phyloP scores from a whole-genome alignment of 495 filamentous ascomycete genomes.

The Penicillium paradoxum region DNA sequence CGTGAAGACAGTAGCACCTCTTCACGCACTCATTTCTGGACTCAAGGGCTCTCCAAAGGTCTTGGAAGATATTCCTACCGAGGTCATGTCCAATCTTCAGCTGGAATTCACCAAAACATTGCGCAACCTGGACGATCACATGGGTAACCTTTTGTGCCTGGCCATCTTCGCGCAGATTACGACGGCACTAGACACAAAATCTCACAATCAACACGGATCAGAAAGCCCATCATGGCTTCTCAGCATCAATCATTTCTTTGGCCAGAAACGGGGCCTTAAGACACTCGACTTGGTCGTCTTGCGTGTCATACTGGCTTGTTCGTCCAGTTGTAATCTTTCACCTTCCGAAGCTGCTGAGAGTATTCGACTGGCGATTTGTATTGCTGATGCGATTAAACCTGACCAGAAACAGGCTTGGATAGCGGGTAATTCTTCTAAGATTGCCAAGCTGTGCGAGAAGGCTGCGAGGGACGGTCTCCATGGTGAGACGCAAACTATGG shows the following conservation, averaged over 20 bases:
- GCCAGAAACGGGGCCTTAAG: conserved; percentile 44
- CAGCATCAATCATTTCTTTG: conserved; percentile 46
- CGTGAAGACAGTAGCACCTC: conserved; percentile 37
- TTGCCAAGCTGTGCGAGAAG: conserved; percentile 52
- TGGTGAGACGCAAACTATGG: conserved; percentile 39
- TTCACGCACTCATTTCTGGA: conserved; percentile 38
- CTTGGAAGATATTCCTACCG: conserved; percentile 31
- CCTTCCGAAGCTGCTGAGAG: conserved; percentile 40
- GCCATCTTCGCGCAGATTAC: conserved; percentile 44
- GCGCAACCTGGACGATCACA: conserved; percentile 42
- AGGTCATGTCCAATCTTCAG: conserved; percentile 42
- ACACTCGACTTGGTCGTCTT: conserved; percentile 52
- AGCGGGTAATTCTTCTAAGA: conserved; percentile 33
- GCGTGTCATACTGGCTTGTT: conserved; percentile 50
- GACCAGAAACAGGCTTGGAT: conserved; percentile 44
- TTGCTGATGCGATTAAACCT: conserved; percentile 40
- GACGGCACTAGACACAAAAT: conserved; percentile 10
- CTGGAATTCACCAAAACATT: conserved; percentile 42
- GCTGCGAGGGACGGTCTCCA: conserved; percentile 36
- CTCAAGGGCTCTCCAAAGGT: conserved; percentile 27
- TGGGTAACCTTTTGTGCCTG: conserved; percentile 46
- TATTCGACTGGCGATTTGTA: conserved; percentile 46
- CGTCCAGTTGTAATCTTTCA: conserved; percentile 35
- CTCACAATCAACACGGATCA: conserved; percentile 11
- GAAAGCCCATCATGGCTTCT: conserved; percentile 29